A percentile compares a stretch with the other conserved stretches of the same genome.
These are phyloP conservation scores for Neurospora sp. DNA, from an alignment of 2,329 filamentous ascomycete species.

Conservation along the genomic window DNA sequence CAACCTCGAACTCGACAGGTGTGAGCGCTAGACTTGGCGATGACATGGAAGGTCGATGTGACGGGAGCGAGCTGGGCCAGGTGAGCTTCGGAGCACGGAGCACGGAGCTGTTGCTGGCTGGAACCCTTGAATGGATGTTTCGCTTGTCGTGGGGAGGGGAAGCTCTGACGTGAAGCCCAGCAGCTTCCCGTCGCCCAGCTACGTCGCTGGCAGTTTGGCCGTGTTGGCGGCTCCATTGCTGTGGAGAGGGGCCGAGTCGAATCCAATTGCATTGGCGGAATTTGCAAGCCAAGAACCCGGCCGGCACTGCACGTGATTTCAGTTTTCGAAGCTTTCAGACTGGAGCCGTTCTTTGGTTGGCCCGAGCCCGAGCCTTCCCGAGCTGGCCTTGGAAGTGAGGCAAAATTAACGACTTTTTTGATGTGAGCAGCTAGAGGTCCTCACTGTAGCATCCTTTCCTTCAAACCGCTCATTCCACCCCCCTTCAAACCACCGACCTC, in stretches of 20 bases:
- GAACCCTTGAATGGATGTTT: background rate
- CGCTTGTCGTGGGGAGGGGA: background rate
- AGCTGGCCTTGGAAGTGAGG: constrained; percentile 19
- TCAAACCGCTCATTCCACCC: constrained; percentile 46
- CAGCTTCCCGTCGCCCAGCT: background rate
- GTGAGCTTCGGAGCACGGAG: background rate
- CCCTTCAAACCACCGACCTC: constrained; percentile 37
- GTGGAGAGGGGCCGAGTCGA: constrained; percentile 17
- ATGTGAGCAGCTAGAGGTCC: constrained; percentile 9
- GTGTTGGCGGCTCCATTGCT: background rate
- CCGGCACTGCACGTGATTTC: constrained; percentile 9
- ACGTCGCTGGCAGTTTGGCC: background rate
- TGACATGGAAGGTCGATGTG: background rate
- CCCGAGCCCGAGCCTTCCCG: constrained; percentile 15
- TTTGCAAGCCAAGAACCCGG: constrained; percentile 7
- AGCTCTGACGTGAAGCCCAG: background rate
- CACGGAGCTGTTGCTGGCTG: background rate
- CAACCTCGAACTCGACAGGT: background rate
- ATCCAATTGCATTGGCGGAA: background rate
- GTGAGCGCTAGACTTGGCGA: background rate
- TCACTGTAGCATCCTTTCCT: constrained; percentile 19
- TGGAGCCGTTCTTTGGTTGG: constrained; percentile 3
- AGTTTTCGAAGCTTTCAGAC: background rate
- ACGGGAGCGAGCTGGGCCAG: background rate
- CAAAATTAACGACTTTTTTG: constrained; percentile 21